Percentiles rank a stretch among this genome's conserved stretches.
phyloP scores from a whole-genome alignment of 768 basidiomycete species.

The Kwoniella sp. region DNA sequence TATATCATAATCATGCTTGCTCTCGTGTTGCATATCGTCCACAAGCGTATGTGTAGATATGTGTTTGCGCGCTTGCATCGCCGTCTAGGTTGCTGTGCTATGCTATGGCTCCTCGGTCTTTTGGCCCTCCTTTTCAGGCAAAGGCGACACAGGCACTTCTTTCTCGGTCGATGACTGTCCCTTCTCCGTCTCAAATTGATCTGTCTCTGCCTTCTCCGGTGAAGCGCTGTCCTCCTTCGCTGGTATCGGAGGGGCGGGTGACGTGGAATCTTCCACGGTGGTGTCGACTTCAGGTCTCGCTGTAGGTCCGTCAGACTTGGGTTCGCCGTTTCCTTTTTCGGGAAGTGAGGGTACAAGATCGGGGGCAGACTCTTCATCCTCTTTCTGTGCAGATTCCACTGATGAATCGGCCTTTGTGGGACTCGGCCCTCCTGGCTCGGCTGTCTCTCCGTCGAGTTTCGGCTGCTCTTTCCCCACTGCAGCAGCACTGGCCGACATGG shows the following conservation, averaged over 20 bases:
- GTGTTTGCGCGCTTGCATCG: no score
- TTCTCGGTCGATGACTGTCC: not conserved
- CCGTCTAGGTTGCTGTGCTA: conserved; percentile 1
- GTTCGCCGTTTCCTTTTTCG: no score
- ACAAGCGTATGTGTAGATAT: no score
- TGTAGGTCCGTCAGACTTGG: no score
- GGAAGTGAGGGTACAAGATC: not conserved
- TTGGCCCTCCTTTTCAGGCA: conserved; percentile 1
- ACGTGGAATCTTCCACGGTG: no score
- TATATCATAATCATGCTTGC: no score
- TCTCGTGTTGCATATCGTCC: no score
- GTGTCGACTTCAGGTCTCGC: no score
- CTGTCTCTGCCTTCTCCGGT: not conserved
- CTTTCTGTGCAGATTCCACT: not conserved
- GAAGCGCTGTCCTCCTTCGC: not conserved
- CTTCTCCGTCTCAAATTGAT: not conserved
- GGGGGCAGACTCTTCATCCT: not conserved
- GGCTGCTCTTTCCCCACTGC: conserved; percentile 1
- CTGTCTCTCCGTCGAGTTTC: not conserved
- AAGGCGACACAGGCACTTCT: not conserved
- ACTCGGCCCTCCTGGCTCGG: not conserved
- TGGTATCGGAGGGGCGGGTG: no score
- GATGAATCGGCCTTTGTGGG: not conserved
- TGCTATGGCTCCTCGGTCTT: not conserved
- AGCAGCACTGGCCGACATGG: not conserved